phyloP scores from a whole-genome alignment of 2,329 filamentous ascomycete species.

The Dactylonectria macrodidyma region DNA sequence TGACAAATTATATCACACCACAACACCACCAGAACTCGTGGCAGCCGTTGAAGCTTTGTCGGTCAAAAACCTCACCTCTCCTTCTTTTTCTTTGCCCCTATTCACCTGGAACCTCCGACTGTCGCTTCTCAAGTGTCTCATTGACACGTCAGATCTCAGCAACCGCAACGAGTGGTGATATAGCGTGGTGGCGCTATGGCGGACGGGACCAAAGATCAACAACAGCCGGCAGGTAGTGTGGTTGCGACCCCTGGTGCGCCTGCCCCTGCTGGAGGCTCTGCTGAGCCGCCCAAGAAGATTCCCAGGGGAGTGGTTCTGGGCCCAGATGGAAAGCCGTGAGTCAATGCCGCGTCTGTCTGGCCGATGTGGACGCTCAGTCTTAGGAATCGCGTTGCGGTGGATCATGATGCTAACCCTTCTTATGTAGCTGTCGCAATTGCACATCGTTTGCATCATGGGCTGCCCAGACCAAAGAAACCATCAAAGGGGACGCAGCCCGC shows the following conservation, averaged over 20 bases:
- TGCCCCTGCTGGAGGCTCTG: constrained; percentile 40
- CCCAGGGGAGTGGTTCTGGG: constrained; percentile 83
- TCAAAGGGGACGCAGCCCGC: constrained; percentile 50
- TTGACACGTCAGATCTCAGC: constrained; percentile 32
- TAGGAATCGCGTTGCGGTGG: constrained; percentile 25
- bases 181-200: constrained; percentile 43
- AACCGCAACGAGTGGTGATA: constrained; percentile 26
- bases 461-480: constrained; percentile 65
- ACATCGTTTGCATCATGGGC: constrained; percentile 63
- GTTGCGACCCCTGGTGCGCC: constrained; percentile 41
- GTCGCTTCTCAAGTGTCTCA: constrained; percentile 24
- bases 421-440: constrained; percentile 52
- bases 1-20: constrained; percentile 46
- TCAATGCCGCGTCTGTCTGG: constrained; percentile 33
- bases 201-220: constrained; percentile 44
- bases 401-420: constrained; percentile 34
- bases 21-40: constrained; percentile 22
- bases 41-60: constrained; percentile 12
- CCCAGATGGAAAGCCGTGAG: constrained; percentile 88
- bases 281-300: constrained; percentile 65
- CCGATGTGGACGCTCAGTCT: constrained; percentile 11
- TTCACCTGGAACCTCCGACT: constrained; percentile 8
- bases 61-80: constrained; percentile 13
- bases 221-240: constrained; percentile 38
- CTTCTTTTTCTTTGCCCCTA: constrained; percentile 22